These are phyloP conservation scores for Aspergillus fructus DNA, from an alignment of 2,329 filamentous ascomycete species.

Conservation along the genomic window DNA sequence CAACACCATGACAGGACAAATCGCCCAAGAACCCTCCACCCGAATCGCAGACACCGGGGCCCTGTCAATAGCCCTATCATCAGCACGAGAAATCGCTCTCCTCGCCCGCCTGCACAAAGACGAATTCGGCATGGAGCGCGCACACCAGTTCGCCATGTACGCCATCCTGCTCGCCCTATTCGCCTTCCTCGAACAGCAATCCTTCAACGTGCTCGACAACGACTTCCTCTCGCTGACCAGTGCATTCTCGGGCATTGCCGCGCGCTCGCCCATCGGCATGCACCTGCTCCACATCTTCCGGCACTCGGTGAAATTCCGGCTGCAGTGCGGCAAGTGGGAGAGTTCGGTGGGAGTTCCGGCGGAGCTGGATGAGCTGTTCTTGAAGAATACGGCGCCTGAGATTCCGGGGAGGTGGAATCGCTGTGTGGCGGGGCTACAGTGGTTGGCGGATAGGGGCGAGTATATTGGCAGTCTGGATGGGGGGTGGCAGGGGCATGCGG, in stretches of 20 bases:
- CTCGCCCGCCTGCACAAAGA: conserved; percentile 22
- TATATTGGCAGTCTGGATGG: background rate
- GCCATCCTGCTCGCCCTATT: conserved; percentile 28
- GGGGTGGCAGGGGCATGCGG: conserved; percentile 4
- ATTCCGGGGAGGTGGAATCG: conserved; percentile 8
- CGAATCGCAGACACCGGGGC: background rate
- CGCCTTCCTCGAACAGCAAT: conserved; percentile 19
- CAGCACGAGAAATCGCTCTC: conserved; percentile 23
- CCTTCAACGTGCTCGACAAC: conserved; percentile 24
- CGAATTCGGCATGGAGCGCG: conserved; percentile 27
- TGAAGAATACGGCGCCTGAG: conserved; percentile 1
- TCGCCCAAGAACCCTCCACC: background rate
- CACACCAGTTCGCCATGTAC: conserved; percentile 29
- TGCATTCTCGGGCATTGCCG: conserved; percentile 25
- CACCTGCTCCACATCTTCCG: conserved; percentile 28
- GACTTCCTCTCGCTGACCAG: conserved; percentile 27
- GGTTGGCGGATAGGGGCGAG: conserved; percentile 10
- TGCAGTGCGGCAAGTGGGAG: conserved; percentile 14
- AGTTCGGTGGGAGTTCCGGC: conserved; percentile 12
- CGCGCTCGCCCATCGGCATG: conserved; percentile 23
- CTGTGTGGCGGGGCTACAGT: conserved; percentile 15
- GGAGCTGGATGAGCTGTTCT: conserved; percentile 19
- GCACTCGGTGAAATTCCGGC: conserved; percentile 21
- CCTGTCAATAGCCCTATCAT: conserved; percentile 14
- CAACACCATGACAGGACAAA: background rate